These are phyloP conservation scores for Trametes versicolor DNA, from an alignment of 1,284 basidiomycete genomes.

Conservation along the genomic window DNA sequence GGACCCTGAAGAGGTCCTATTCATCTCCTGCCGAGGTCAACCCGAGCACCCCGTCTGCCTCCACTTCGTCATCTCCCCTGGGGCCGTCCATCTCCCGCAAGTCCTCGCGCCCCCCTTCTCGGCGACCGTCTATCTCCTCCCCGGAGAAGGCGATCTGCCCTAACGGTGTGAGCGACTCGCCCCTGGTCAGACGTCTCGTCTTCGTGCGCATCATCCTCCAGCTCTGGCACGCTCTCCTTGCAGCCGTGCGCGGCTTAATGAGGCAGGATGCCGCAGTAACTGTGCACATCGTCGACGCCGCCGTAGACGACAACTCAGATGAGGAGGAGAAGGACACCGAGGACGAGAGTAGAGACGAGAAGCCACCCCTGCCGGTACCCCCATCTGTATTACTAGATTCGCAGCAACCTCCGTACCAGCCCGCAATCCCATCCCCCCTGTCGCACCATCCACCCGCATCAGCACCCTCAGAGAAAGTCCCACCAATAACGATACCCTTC, in stretches of 20 bases:
- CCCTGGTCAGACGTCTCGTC: slow-evolving; percentile 57
- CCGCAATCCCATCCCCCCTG: slow-evolving; percentile 39
- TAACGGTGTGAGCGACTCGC: slow-evolving; percentile 34
- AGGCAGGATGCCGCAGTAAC: slow-evolving; percentile 31
- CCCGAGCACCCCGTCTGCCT: slow-evolving; percentile 33
- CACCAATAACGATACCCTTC: slow-evolving; percentile 31
- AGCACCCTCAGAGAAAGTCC: slow-evolving; percentile 32
- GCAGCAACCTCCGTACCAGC: slow-evolving; percentile 36
- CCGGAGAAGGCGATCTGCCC: slow-evolving; percentile 37
- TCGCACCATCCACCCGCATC: slow-evolving; percentile 35
- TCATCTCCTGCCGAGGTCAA: slow-evolving; percentile 57
- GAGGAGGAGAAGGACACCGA: slow-evolving; percentile 53
- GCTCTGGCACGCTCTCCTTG: slow-evolving; percentile 61
- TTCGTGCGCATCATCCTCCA: slow-evolving; percentile 60
- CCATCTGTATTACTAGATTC: slow-evolving; percentile 39
- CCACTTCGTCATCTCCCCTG: slow-evolving; percentile 31
- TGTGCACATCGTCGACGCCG: slow-evolving; percentile 28
- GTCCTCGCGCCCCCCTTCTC: slow-evolving; percentile 37
- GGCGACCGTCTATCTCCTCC: slow-evolving; percentile 39
- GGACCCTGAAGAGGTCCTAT: slow-evolving; percentile 55
- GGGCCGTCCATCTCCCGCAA: slow-evolving; percentile 35
- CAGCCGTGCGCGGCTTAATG: slow-evolving; percentile 55
- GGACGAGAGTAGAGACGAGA: slow-evolving; percentile 52
- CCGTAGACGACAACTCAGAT: slow-evolving; percentile 43
- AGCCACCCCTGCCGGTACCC: slow-evolving; percentile 30